Evolutionary conservation across 2,329 filamentous ascomycete species (phyloP).

Genomic region (Aphanoascus verrucosus): DNA sequence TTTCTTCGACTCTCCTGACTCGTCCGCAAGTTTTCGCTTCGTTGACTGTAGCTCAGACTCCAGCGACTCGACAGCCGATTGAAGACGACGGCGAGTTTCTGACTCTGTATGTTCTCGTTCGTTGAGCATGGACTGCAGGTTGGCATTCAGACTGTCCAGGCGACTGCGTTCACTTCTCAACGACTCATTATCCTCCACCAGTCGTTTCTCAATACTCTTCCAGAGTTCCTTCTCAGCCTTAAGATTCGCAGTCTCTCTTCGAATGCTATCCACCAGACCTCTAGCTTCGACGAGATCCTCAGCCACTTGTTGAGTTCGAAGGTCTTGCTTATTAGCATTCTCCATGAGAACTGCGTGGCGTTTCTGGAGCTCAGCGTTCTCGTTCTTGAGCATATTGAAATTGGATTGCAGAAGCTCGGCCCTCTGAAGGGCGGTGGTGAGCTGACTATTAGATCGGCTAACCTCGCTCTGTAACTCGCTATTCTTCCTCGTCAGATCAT

Average conservation of each 20-base stretch:
- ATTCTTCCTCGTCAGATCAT: conserved; percentile 71
- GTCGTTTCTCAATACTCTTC: conserved; percentile 82
- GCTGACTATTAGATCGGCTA: conserved; percentile 66
- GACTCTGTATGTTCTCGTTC: conserved; percentile 78
- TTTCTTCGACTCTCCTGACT: conserved; percentile 76
- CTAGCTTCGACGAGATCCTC: conserved; percentile 85
- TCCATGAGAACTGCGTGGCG: conserved; percentile 67
- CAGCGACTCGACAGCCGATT: conserved; percentile 64
- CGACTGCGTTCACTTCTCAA: conserved; percentile 74
- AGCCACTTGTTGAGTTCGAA: conserved; percentile 79
- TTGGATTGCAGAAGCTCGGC: conserved; percentile 86
- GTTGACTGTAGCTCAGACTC: conserved; percentile 67
- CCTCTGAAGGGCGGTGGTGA: conserved; percentile 69
- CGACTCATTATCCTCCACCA: conserved; percentile 78
- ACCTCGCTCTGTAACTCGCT: conserved; percentile 71
- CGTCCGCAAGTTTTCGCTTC: conserved; percentile 73
- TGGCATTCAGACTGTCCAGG: conserved; percentile 70
- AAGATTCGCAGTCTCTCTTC: conserved; percentile 81
- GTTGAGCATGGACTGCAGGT: conserved; percentile 80
- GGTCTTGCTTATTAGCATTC: conserved; percentile 76
- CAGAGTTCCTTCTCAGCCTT: conserved; percentile 91
- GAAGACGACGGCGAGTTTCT: conserved; percentile 69
- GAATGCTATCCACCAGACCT: conserved; percentile 71
- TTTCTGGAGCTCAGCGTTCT: conserved; percentile 80
- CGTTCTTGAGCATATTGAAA: conserved; percentile 67